Evolutionary conservation across 257 asterid genomes (phyloP).

Genomic region (Solanum appendiculatum): DNA sequence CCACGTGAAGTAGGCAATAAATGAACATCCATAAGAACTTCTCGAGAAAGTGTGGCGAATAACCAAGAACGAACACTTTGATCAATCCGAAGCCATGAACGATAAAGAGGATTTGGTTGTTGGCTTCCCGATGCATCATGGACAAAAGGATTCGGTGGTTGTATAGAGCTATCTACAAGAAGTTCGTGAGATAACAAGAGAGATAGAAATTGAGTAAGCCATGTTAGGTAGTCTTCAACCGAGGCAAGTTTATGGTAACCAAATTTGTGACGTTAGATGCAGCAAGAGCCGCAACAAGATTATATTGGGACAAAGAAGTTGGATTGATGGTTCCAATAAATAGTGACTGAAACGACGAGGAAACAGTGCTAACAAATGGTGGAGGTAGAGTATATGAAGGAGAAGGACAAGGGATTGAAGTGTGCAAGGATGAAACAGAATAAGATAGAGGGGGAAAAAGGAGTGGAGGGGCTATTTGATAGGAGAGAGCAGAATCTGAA

Average conservation of each 20-base stretch:
- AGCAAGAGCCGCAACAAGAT: no score
- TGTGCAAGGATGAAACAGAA: background rate
- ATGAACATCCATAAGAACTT: background rate
- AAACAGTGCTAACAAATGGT: background rate
- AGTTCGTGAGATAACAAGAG: no score
- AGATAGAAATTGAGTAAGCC: background rate
- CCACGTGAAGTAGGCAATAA: no score
- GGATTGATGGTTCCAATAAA: background rate
- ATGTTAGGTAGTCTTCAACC: no score
- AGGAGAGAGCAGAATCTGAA: background rate
- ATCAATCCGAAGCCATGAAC: background rate
- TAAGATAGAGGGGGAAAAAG: background rate
- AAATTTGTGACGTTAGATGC: background rate
- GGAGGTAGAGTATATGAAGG: background rate
- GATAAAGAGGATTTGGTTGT: background rate
- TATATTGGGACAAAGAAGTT: no score
- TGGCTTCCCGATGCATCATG: background rate
- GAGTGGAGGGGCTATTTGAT: no score
- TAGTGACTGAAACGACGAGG: background rate
- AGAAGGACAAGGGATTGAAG: background rate
- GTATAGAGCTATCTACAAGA: background rate
- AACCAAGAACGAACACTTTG: background rate
- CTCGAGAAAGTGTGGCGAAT: background rate
- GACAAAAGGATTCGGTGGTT: background rate
- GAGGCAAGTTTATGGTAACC: background rate